A percentile compares a stretch with the other conserved stretches of the same genome.
Evolutionary conservation across 768 basidiomycete species (phyloP).

Genomic region (Tulasnella sp.): DNA sequence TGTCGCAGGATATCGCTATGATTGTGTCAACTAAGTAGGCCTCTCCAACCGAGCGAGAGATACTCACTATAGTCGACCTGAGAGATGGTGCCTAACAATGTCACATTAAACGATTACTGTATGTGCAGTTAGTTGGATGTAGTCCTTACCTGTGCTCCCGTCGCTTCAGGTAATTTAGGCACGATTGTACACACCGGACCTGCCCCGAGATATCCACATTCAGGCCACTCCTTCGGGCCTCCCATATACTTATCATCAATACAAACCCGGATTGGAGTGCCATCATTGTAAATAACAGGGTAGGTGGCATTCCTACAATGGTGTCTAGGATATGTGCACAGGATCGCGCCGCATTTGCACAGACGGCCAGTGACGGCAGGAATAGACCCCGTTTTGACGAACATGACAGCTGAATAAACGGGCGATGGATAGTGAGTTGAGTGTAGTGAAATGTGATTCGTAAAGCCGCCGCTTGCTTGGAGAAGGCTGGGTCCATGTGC

Average conservation of each 20-base stretch:
- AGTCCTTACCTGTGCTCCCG: slow-evolving; percentile 25
- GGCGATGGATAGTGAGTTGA: slow-evolving; percentile 66
- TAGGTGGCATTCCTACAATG: slow-evolving; percentile 29
- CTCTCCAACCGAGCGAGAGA: too few relatives aligned
- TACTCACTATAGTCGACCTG: too few relatives aligned
- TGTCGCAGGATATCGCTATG: too few relatives aligned
- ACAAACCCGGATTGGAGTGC: slow-evolving; percentile 45
- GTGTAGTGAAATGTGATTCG: slow-evolving; percentile 51
- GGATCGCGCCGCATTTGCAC: slow-evolving; percentile 68
- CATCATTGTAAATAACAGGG: slow-evolving; percentile 31
- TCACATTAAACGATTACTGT: too few relatives aligned
- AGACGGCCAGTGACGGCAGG: slow-evolving; percentile 63
- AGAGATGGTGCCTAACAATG: too few relatives aligned
- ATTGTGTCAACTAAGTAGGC: too few relatives aligned
- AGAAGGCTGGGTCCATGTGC: slow-evolving; percentile 34
- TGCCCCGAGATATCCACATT: slow-evolving; percentile 39
- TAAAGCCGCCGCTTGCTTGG: slow-evolving; percentile 49
- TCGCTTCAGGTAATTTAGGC: slow-evolving; percentile 43
- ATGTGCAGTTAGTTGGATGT: too few relatives aligned
- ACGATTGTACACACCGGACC: slow-evolving; percentile 49
- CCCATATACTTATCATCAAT: slow-evolving; percentile 58
- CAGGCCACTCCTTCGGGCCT: slow-evolving; percentile 39
- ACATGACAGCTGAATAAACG: slow-evolving; percentile 46
- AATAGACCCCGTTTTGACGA: slow-evolving; percentile 40
- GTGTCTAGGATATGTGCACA: slow-evolving; percentile 63